Conservation (phyloP, 2,329 filamentous ascomycete species). For the Colletotrichum karsti region DNA sequence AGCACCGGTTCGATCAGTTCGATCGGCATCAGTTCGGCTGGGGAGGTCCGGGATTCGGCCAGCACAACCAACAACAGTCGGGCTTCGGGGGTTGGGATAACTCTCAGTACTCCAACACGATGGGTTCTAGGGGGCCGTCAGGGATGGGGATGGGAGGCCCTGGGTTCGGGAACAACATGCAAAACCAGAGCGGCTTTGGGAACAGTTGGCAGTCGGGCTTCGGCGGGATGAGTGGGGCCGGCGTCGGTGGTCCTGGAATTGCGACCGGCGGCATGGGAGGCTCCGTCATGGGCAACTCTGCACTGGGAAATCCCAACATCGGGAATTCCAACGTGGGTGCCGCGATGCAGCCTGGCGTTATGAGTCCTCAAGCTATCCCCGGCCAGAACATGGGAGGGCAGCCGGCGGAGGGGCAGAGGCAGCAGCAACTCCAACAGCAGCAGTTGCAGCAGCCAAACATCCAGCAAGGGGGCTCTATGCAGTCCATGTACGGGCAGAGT, state of each 20-base stretch:
- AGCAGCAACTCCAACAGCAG: background rate
- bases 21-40: background rate
- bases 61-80: background rate
- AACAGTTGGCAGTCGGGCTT: background rate
- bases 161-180: background rate
- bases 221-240: background rate
- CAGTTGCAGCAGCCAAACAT: background rate
- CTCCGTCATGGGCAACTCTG: background rate
- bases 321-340: background rate
- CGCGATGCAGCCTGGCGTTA: background rate
- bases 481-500: background rate
- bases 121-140: background rate
- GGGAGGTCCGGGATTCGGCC: background rate
- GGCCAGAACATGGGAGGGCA: background rate
- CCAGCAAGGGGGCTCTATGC: background rate
- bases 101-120: background rate
- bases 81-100: background rate
- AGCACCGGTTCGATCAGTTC: background rate
- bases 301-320: background rate
- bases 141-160: background rate
- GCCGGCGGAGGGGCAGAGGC: background rate
- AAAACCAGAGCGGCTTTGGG: background rate
- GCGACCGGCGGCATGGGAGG: background rate
- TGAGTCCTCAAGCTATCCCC: background rate
- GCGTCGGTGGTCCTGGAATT: background rate